Evolutionary conservation across 140 eudicot genomes (phyloP), one percentile per base, ranked within the genome.

Genomic region (Oenanthe javanica): DNA sequence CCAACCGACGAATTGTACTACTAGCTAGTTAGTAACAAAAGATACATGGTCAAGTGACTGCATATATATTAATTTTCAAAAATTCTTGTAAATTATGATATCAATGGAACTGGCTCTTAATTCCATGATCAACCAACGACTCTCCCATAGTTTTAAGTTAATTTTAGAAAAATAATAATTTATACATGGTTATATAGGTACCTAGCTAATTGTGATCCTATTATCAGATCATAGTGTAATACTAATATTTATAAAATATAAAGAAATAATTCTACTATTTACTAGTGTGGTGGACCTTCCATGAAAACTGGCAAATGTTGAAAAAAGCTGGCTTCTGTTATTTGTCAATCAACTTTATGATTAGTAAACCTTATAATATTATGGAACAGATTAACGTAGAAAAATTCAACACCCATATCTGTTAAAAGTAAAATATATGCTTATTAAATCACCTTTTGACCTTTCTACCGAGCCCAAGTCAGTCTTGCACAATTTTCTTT

Each of bases 321-420:
- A 69, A 72, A 72, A 72, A 72, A 72, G 52, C 49, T 72, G 77
- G 77, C 15, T 72, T 72, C 51, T 18, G 51, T 72, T 31, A 69
- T 31, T 72, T 72, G 77, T 72, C 77, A 72, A 42, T 72, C 77
- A 43, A 72, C 77, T 72, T 72, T 72, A 72, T 40, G 5, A 16
- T 43, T 72, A 72, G 77, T 72, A 43, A 42, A 72, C 77, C 18
- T 46, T 40, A 15, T 72, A 5, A 72, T 18, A 42, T 0, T 72
- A 72, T 71, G 51, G 15, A 43, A 72, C 54, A 72, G 48, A 16
- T 72, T 16, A 43, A 72, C 50, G 76, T 72, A 40, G 48, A 43
- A 38, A 72, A 72, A 18, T 75, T 75, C 79, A 75, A 75, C 79
- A 75, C 36, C 79, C 79, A 47, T 48, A 75, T 72, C 36, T 36